phyloP scores from a whole-genome alignment of 1,284 basidiomycete genomes.

The Sphaerobolus stellatus region DNA sequence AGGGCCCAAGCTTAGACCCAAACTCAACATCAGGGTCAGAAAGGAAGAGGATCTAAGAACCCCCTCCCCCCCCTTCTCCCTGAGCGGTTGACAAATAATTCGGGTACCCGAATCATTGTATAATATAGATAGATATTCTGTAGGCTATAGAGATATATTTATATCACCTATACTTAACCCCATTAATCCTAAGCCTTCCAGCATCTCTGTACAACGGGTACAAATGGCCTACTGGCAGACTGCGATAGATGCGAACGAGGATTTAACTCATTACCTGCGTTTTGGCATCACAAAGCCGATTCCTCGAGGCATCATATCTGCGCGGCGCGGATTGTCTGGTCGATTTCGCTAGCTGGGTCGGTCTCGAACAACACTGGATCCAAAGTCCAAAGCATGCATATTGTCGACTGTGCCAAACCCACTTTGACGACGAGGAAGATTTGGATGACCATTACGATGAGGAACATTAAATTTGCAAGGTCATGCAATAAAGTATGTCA shows the following conservation, averaged over 20 bases:
- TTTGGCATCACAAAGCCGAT: slow-evolving; percentile 27
- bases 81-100: too few species aligned
- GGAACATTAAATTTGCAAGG: not conserved
- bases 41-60: too few species aligned
- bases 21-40: too few species aligned
- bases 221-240: slow-evolving; percentile 32
- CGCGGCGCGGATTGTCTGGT: slow-evolving; percentile 35
- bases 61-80: too few species aligned
- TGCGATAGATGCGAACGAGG: slow-evolving; percentile 35
- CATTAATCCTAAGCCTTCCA: too few species aligned
- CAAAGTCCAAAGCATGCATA: slow-evolving; percentile 41
- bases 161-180: too few species aligned
- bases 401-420: slow-evolving; percentile 44
- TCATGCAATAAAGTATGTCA: not conserved
- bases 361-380: slow-evolving; percentile 38
- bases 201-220: not conserved
- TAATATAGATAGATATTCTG: too few species aligned
- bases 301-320: slow-evolving; percentile 33
- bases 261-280: slow-evolving; percentile 27
- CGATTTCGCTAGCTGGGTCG: slow-evolving; percentile 33
- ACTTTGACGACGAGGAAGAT: slow-evolving; percentile 28
- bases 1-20: too few species aligned
- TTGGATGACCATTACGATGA: slow-evolving; percentile 2
- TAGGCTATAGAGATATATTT: too few species aligned
- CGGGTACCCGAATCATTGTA: too few species aligned